Conservation (phyloP, 306 rosid species). For the Cucumis sativus region DNA sequence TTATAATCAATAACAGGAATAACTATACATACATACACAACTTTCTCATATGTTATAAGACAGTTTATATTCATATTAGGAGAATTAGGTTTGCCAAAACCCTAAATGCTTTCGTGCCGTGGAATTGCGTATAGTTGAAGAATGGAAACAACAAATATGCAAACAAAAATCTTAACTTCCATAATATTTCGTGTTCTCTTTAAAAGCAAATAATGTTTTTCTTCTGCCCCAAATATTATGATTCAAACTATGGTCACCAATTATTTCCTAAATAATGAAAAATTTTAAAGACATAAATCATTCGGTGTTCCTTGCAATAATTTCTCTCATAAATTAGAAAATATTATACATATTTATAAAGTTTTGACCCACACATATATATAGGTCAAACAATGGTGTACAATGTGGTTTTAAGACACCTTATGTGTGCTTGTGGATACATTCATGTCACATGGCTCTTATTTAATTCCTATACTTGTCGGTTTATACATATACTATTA, state of each 20-base stretch:
- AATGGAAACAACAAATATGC: not conserved
- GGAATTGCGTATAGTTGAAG: no score
- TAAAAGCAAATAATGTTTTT: no score
- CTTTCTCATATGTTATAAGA: no score
- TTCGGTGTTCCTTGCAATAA: not conserved
- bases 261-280: no score
- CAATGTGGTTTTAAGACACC: not conserved
- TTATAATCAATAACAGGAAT: no score
- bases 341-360: no score
- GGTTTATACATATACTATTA: not conserved
- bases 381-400: not conserved
- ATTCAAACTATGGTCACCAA: not conserved
- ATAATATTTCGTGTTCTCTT: no score
- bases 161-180: not conserved
- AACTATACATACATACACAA: no score
- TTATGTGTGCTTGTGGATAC: not conserved
- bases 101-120: no score
- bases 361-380: not conserved
- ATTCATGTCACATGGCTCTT: not conserved
- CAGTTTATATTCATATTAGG: no score
- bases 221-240: no score
- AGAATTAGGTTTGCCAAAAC: not conserved
- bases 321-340: not conserved
- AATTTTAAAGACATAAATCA: not conserved
- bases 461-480: not conserved